Evolutionary conservation across 108 stramenopile species (phyloP).

Genomic region (Seminavis robusta): DNA sequence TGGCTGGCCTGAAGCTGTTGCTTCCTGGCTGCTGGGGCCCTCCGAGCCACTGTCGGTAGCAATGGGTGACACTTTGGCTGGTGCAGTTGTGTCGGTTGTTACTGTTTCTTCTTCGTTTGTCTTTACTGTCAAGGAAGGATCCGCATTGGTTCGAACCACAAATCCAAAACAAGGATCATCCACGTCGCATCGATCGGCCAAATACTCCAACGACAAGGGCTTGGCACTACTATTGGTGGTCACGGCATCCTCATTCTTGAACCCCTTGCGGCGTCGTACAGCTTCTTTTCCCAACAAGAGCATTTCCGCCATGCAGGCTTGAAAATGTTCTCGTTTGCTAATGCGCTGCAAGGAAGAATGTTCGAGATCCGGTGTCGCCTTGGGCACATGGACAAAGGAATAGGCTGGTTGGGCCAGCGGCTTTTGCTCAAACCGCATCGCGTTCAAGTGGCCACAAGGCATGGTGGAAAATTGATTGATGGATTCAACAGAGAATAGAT

Average conservation of each 20-base stretch:
- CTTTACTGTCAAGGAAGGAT: conserved; percentile 15
- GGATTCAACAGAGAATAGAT: too few relatives aligned
- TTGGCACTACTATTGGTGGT: conserved; percentile 20
- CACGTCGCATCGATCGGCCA: conserved; percentile 89
- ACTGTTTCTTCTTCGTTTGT: conserved; percentile 21
- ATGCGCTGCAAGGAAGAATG: conserved; percentile 64
- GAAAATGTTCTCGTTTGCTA: conserved; percentile 55
- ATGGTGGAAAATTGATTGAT: too few relatives aligned
- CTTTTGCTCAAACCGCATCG: conserved; percentile 54
- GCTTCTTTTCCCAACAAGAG: conserved; percentile 87
- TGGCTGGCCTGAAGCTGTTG: too few relatives aligned
- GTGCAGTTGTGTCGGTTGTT: too few relatives aligned
- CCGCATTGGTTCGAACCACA: conserved; percentile 52
- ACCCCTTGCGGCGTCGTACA: conserved; percentile 43
- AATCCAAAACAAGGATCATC: conserved; percentile 88
- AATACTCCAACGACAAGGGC: conserved; percentile 86
- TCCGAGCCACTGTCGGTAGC: too few relatives aligned
- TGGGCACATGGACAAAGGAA: conserved; percentile 56
- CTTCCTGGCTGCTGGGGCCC: too few relatives aligned
- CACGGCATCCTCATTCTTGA: neutral
- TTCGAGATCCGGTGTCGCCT: conserved; percentile 39
- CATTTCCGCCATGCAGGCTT: conserved; percentile 84
- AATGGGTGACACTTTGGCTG: too few relatives aligned
- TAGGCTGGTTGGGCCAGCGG: conserved; percentile 72
- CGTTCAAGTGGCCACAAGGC: too few relatives aligned